These are phyloP conservation scores for Mycena galopus DNA, from an alignment of 768 basidiomycete genomes.

Conservation along the genomic window DNA sequence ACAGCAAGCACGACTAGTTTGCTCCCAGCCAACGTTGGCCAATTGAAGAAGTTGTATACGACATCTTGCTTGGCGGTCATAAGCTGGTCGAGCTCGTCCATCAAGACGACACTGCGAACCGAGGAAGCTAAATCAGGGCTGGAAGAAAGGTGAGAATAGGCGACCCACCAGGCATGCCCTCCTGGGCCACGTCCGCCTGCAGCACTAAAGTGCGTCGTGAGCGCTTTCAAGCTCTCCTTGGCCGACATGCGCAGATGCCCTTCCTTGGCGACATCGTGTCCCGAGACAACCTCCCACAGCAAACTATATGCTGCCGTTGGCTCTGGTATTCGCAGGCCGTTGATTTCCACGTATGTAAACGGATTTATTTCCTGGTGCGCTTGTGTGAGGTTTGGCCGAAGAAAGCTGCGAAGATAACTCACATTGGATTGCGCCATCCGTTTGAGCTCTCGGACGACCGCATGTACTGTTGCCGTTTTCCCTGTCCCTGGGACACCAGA, in stretches of 20 bases:
- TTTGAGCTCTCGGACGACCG: conserved; percentile 90
- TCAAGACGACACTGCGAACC: conserved; percentile 84
- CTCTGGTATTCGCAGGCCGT: conserved; percentile 93
- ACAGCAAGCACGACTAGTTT: conserved; percentile 96
- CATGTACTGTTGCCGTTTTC: conserved; percentile 98
- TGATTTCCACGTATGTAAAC: conserved; percentile 98
- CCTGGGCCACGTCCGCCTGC: conserved; percentile 78
- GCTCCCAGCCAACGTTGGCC: conserved; percentile 92
- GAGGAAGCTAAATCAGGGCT: conserved; percentile 1
- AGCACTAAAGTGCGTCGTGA: conserved; percentile 83
- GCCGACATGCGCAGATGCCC: conserved; percentile 77
- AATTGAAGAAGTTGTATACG: conserved; percentile 99
- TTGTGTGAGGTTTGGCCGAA: not conserved
- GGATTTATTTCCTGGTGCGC: conserved; percentile 85
- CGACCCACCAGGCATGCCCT: conserved; percentile 86
- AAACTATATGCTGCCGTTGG: conserved; percentile 92
- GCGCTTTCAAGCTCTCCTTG: conserved; percentile 85
- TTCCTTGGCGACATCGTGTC: conserved; percentile 73
- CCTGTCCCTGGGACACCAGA: conserved; percentile 99
- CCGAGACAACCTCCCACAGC: conserved; percentile 94
- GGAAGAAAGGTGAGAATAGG: not conserved
- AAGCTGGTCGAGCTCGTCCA: conserved; percentile 98
- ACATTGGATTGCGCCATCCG: conserved; percentile 88
- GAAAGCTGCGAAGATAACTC: conserved; percentile 39
- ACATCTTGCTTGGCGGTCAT: conserved; percentile 98